phyloP scores from a whole-genome alignment of 176 grass and related monocot genomes.

The Hordeum vulgare region MorexV3_pseudomolecules_assembly NC_058523.1:90269167-90269666 shows the following conservation, averaged over 20 bases:
- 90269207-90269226: neutral
- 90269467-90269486: neutral
- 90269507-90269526: neutral
- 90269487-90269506: neutral
- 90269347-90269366: no score
- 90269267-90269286: neutral
- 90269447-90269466: neutral
- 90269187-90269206: neutral
- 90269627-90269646: neutral
- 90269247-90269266: neutral
- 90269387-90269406: no score
- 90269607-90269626: neutral
- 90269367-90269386: no score
- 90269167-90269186: neutral
- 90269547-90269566: neutral
- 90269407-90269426: neutral
- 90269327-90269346: no score
- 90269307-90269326: neutral
- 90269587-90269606: neutral
- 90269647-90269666: neutral
- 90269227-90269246: neutral
- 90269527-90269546: neutral
- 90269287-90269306: neutral
- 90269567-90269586: neutral
- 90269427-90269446: neutral